These are phyloP conservation scores for Scenedesmus sp. DNA, from an alignment of 163 green algal species.

Conservation along the genomic window DNA sequence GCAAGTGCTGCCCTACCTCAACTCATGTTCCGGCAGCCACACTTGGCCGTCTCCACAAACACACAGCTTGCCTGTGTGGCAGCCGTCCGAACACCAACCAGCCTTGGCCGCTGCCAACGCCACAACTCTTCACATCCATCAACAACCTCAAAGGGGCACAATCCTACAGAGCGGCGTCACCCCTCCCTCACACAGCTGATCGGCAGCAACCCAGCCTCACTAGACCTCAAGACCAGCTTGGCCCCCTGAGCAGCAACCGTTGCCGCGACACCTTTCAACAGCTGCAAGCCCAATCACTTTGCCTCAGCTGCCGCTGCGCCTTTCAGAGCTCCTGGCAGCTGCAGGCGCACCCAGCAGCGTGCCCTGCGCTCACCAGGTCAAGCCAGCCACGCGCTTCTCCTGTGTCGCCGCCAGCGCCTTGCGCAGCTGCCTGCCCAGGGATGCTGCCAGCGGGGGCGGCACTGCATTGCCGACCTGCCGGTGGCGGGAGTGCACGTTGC, in stretches of 20 bases:
- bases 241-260: too few species aligned
- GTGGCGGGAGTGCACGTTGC: conserved; percentile 86
- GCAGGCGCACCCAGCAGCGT: too few species aligned
- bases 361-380: neutral
- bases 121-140: too few species aligned
- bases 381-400: neutral
- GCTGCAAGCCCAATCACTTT: neutral
- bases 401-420: conserved; percentile 33
- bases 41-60: neutral
- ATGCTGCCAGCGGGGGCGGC: conserved; percentile 79
- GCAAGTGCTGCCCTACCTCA: neutral
- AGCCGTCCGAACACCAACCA: neutral
- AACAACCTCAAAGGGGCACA: too few species aligned
- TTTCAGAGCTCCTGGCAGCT: neutral
- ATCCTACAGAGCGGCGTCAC: too few species aligned
- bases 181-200: neutral
- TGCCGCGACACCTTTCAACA: too few species aligned
- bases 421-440: conserved; percentile 78
- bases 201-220: neutral
- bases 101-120: too few species aligned
- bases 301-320: neutral
- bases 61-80: neutral
- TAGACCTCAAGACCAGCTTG: too few species aligned
- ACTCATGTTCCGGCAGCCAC: neutral
- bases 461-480: conserved; percentile 88